Evolutionary conservation across 768 basidiomycete species (phyloP), one percentile per base, ranked within the genome.

Genomic region (Rhodocollybia butyracea): DNA sequence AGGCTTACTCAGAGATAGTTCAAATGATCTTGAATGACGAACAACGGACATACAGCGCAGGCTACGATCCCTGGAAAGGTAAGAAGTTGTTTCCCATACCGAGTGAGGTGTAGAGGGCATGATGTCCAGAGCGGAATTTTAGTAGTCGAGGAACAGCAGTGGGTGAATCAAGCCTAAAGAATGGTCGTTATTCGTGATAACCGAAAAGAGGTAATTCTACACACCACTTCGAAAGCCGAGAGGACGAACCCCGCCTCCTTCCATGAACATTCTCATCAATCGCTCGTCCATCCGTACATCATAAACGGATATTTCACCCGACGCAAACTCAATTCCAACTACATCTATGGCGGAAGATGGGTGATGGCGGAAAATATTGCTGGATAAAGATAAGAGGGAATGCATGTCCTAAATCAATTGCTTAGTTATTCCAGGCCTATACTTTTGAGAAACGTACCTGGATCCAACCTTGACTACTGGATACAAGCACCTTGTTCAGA

Each of bases 271-370:
- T 51, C 85, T 77, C 78, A 98, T 86, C 10, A 99, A 74, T 29
- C 86, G 80, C 68, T 98, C 95, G 59, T 96, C 94, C 10, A 90
- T 82, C 31, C 94, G 85, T 46, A 98, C 80, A 65, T 99, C 97
- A 64, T 94, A 89, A 3, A 99, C 79, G 0, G 88, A 85, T 27
- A 97, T 84, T 62, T 90, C 86, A 38, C 97, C 97, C 1, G 89
- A 91, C 1, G 86, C 76, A 66, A 91, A 92, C 1, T 94, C 96
- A 47, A 99, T 76, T n/a, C 92, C 97, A 34, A 98, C 80, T 10
- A 98, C 93, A 63, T 99, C 97, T 51, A 98, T 88, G 13, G 95
- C 97, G 24, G 96, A 95, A 8, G 94, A 95, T 67, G 97, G 97
- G 92, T 94, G 60, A 98, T 83, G 7, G 89, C 77, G 50, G 64